These are phyloP conservation scores for Ensete ventricosum DNA, from an alignment of 176 grass and related monocot species.

Conservation along the genomic window DNA sequence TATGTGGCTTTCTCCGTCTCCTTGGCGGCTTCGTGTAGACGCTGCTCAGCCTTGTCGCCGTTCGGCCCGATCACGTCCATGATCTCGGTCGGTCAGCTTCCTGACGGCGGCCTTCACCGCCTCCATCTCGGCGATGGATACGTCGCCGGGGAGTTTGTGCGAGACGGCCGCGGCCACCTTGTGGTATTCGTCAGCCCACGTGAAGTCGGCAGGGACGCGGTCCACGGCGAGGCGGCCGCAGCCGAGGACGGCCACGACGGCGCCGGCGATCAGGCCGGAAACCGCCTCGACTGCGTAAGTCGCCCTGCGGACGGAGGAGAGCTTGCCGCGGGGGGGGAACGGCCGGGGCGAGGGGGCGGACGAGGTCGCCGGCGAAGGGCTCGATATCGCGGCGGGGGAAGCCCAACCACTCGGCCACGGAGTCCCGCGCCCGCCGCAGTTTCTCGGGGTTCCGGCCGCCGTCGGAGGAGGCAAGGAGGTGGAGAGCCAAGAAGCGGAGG, in stretches of 20 bases:
- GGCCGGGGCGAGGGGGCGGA: conserved; percentile 17
- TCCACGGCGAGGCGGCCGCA: not conserved
- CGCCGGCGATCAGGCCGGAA: conserved; percentile 34
- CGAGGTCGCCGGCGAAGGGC: not conserved
- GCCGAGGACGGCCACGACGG: conserved; percentile 35
- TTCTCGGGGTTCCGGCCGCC: not conserved
- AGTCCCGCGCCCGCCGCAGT: conserved; percentile 21
- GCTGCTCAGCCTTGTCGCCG: not conserved
- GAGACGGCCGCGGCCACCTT: conserved; percentile 33
- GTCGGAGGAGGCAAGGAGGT: conserved; percentile 30
- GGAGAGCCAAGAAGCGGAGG: conserved; percentile 58
- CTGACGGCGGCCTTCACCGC: conserved; percentile 37
- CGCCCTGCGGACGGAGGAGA: conserved; percentile 29
- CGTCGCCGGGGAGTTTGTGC: not conserved
- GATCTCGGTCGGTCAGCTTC: conserved; percentile 11
- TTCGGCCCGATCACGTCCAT: not conserved
- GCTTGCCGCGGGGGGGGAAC: conserved; percentile 13
- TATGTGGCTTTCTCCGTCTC: not conserved
- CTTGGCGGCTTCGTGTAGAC: not conserved
- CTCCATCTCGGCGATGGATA: conserved; percentile 18
- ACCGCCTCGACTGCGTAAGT: conserved; percentile 44
- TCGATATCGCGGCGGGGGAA: conserved; percentile 13
- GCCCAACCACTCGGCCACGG: conserved; percentile 9
- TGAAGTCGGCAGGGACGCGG: conserved; percentile 23
- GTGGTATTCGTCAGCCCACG: conserved; percentile 56